Conservation (phyloP, 1,284 basidiomycete genomes). For the Inonotus obliquus region DNA sequence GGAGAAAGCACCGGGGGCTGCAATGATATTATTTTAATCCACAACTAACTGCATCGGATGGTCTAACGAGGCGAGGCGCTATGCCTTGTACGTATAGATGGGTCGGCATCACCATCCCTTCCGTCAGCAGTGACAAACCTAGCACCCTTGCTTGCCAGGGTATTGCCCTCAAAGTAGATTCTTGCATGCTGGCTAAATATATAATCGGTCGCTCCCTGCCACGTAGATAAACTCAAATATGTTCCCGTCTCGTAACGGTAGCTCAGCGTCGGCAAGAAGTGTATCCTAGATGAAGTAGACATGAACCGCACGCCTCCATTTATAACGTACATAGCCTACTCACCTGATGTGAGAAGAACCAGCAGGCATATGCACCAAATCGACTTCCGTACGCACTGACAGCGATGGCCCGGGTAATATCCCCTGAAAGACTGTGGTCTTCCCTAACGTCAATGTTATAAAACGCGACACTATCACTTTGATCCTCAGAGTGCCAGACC, state of each 20-base stretch:
- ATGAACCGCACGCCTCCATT: constrained; percentile 27
- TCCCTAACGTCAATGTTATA: constrained; percentile 56
- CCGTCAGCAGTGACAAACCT: constrained; percentile 31
- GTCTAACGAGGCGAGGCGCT: background rate
- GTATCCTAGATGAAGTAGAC: constrained; percentile 27
- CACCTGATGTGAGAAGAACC: constrained; percentile 49
- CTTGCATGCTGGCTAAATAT: constrained; percentile 31
- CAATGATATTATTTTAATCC: constrained; percentile 24
- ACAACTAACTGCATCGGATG: constrained; percentile 20
- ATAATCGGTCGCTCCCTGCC: constrained; percentile 31
- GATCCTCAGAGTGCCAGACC: constrained; percentile 48
- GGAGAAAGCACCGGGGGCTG: constrained; percentile 21
- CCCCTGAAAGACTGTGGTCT: constrained; percentile 34
- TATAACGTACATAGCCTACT: constrained; percentile 29
- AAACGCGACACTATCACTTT: constrained; percentile 48
- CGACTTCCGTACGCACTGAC: constrained; percentile 47
- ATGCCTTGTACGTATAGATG: constrained; percentile 17
- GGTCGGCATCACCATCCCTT: constrained; percentile 16
- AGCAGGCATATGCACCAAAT: constrained; percentile 48
- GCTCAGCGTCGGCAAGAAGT: constrained; percentile 28
- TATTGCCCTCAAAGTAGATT: constrained; percentile 30
- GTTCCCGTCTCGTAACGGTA: background rate
- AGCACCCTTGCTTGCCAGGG: constrained; percentile 28
- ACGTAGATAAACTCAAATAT: background rate
- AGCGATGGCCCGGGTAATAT: constrained; percentile 49